Percentiles rank a stretch among this genome's conserved stretches.
Conservation (phyloP, 352 stramenopile species). For the Peronospora farinosa region DNA sequence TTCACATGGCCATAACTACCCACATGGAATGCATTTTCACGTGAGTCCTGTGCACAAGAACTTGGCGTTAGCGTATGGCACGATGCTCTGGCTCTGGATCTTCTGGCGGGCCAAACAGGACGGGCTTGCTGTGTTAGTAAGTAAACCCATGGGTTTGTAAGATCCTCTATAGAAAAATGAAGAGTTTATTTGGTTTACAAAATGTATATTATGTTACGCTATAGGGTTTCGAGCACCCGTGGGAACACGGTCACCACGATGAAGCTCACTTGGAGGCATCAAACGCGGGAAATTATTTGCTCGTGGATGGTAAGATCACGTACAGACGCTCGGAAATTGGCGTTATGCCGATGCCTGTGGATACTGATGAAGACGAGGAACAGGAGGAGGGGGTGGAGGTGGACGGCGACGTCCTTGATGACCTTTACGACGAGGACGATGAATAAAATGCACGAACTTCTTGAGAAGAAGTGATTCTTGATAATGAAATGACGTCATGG, state of each 20-base stretch:
- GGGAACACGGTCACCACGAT: slow-evolving; percentile 65
- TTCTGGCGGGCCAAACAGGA: slow-evolving; percentile 88
- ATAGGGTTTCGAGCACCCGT: slow-evolving; percentile 82
- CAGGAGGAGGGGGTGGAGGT: slow-evolving; percentile 8
- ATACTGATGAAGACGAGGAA: slow-evolving; percentile 41
- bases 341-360: slow-evolving; percentile 48
- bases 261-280: slow-evolving; percentile 36
- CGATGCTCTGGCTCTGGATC: slow-evolving; percentile 88
- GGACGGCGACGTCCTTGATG: slow-evolving; percentile 15
- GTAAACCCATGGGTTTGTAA: neutral
- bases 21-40: slow-evolving; percentile 86
- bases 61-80: slow-evolving; percentile 79
- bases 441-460: slow-evolving; percentile 12
- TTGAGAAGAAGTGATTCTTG: slow-evolving; percentile 5
- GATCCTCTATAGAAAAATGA: too few species aligned
- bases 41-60: slow-evolving; percentile 86
- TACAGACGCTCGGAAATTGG: slow-evolving; percentile 69
- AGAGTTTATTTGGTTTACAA: neutral
- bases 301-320: slow-evolving; percentile 47
- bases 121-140: slow-evolving; percentile 67
- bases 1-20: slow-evolving; percentile 53
- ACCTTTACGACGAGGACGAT: slow-evolving; percentile 27
- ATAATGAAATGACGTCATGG: slow-evolving; percentile 2
- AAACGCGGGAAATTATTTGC: slow-evolving; percentile 26
- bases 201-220: slow-evolving; percentile 1